phyloP scores from a whole-genome alignment of 1,139 yeast genomes.

The Yamadazyma kanchanaburiensis region DNA sequence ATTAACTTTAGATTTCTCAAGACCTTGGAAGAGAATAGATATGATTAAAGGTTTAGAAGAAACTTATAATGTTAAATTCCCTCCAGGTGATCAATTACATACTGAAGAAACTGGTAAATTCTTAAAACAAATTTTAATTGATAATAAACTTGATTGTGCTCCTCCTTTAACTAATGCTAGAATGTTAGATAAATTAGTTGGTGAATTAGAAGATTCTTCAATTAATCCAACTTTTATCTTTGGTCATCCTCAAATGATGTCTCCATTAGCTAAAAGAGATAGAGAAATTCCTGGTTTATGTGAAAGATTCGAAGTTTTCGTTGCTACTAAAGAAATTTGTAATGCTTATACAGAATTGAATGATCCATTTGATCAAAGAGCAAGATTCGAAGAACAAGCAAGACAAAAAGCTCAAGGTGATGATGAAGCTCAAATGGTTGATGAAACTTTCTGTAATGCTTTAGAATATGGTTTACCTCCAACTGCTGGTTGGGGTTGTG shows the following conservation, averaged over 20 bases:
- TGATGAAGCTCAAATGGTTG: slow-evolving; percentile 96
- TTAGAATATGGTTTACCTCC: slow-evolving; percentile 98
- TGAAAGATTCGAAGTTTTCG: slow-evolving; percentile 98
- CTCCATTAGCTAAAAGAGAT: slow-evolving; percentile 96
- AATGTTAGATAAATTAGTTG: slow-evolving; percentile 97
- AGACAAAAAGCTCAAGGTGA: slow-evolving; percentile 98
- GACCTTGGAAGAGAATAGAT: slow-evolving; percentile 98
- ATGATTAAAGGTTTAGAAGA: slow-evolving; percentile 96
- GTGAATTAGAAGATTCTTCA: slow-evolving; percentile 88
- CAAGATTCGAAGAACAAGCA: slow-evolving; percentile 97
- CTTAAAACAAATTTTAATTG: slow-evolving; percentile 74
- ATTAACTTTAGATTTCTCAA: slow-evolving; percentile 76
- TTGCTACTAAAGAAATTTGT: slow-evolving; percentile 97
- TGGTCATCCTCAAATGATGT: slow-evolving; percentile 99
- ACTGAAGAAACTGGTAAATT: slow-evolving; percentile 91
- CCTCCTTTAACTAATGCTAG: slow-evolving; percentile 98
- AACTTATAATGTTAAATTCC: slow-evolving; percentile 83
- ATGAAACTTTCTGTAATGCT: slow-evolving; percentile 96
- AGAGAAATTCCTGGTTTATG: slow-evolving; percentile 90
- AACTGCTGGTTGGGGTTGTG: slow-evolving; percentile 99
- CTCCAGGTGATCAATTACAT: slow-evolving; percentile 92
- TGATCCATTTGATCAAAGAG: slow-evolving; percentile 97
- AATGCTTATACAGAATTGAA: slow-evolving; percentile 98
- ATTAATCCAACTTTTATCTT: slow-evolving; percentile 97
- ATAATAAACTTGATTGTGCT: slow-evolving; percentile 84